A percentile compares a stretch with the other conserved stretches of the same genome.
Conservation (phyloP, 306 rosid species). For the Albizia julibrissin region DNA sequence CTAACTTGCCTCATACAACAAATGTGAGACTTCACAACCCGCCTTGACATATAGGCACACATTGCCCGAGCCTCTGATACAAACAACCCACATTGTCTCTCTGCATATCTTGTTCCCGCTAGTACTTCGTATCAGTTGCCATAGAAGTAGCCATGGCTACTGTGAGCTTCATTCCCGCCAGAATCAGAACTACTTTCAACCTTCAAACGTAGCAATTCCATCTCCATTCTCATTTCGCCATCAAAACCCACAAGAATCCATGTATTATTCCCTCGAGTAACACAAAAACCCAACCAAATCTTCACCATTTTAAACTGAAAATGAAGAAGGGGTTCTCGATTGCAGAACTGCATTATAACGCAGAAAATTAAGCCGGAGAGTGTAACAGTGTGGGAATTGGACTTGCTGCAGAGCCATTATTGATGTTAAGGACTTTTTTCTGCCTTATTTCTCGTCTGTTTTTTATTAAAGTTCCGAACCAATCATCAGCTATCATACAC, state of each 20-base stretch:
- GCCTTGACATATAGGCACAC: no score
- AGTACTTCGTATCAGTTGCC: not conserved
- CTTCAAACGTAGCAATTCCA: conserved; percentile 36
- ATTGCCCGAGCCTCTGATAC: no score
- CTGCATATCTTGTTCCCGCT: not conserved
- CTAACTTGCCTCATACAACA: no score
- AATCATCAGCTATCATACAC: no score
- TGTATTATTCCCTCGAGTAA: conserved; percentile 24
- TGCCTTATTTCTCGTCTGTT: no score
- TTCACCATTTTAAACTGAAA: conserved; percentile 43
- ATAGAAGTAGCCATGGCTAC: conserved; percentile 65
- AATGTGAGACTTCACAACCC: no score
- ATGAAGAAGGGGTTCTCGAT: conserved; percentile 37
- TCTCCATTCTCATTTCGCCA: conserved; percentile 29
- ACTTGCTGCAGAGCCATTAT: conserved; percentile 87
- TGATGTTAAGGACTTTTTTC: conserved; percentile 36
- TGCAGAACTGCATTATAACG: conserved; percentile 12
- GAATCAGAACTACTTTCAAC: conserved; percentile 61
- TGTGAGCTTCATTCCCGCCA: conserved; percentile 67
- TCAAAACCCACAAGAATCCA: conserved; percentile 44
- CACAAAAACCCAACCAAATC: conserved; percentile 31
- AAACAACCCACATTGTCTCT: no score
- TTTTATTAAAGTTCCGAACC: no score
- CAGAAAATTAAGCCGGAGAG: conserved; percentile 56
- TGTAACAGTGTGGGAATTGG: conserved; percentile 81